Percentiles rank a stretch among this genome's conserved stretches.
phyloP scores from a whole-genome alignment of 306 rosid species.

The Rosa lucieae region DNA sequence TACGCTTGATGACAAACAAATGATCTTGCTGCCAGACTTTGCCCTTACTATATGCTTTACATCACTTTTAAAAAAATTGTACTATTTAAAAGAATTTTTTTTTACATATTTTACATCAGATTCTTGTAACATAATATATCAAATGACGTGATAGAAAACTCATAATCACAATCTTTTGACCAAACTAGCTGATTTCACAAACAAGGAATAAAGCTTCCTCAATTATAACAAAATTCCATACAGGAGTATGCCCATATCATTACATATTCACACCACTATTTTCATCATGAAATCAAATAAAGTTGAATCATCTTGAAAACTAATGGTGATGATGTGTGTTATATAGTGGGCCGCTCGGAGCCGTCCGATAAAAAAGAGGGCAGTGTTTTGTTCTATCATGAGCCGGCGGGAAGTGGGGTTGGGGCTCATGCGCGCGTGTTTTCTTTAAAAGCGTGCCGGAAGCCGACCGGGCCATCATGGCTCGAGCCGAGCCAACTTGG shows the following conservation, averaged over 20 bases:
- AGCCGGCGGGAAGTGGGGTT: slow-evolving; percentile 36
- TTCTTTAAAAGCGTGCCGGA: slow-evolving; percentile 37
- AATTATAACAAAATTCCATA: neutral
- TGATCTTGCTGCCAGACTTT: neutral
- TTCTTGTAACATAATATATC: neutral
- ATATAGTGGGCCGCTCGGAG: slow-evolving; percentile 18
- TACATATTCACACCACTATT: neutral
- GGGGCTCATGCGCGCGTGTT: slow-evolving; percentile 41
- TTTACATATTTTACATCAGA: neutral
- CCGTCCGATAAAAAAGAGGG: slow-evolving; percentile 14
- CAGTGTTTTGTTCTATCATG: slow-evolving; percentile 18
- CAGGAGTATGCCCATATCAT: neutral
- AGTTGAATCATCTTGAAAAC: slow-evolving; percentile 15
- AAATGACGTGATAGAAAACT: neutral
- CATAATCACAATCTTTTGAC: neutral
- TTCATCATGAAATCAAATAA: slow-evolving; percentile 11
- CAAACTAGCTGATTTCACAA: neutral
- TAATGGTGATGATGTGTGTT: slow-evolving; percentile 25
- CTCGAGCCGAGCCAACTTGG: slow-evolving; percentile 17
- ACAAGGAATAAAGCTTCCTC: neutral
- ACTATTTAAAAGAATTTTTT: no score
- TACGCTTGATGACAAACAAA: neutral
- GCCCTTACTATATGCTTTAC: neutral
- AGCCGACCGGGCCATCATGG: slow-evolving; percentile 30
- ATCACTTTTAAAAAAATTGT: neutral